Percentiles rank a stretch among this genome's conserved stretches.
Evolutionary conservation across 371 early-diverging fungal species (phyloP).

Genomic region (Fennellomyces sp.): DNA sequence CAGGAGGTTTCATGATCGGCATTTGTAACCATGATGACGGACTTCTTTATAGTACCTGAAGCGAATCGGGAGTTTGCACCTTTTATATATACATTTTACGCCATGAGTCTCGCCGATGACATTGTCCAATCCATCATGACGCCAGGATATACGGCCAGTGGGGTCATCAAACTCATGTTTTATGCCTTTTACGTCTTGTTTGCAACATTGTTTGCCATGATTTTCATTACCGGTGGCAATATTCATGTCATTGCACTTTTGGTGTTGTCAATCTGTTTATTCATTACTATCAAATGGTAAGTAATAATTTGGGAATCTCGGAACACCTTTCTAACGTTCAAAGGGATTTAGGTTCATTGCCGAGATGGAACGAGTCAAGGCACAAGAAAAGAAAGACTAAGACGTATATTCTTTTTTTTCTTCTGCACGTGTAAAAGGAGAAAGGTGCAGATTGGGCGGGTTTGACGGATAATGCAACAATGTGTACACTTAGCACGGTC

Average conservation of each 20-base stretch:
- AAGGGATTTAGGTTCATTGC: conserved; percentile 21
- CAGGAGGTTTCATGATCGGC: no score
- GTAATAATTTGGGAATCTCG: not conserved
- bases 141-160: conserved; percentile 59
- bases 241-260: conserved; percentile 58
- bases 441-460: no score
- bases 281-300: conserved; percentile 61
- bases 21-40: no score
- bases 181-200: conserved; percentile 62
- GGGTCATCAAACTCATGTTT: conserved; percentile 59
- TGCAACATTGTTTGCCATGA: conserved; percentile 42
- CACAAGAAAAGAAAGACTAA: conserved; percentile 7
- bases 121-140: conserved; percentile 58
- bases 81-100: no score
- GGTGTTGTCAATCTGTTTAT: conserved; percentile 52
- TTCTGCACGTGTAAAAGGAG: not conserved
- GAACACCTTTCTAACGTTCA: no score
- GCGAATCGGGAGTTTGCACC: no score
- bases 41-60: no score
- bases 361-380: conserved; percentile 19
- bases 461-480: no score
- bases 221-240: conserved; percentile 51
- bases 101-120: conserved; percentile 33
- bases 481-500: no score
- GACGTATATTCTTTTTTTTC: not conserved